Evolutionary conservation across 73 alveolate genomes (phyloP).

Genomic region (Symbiodinium pilosum): DNA sequence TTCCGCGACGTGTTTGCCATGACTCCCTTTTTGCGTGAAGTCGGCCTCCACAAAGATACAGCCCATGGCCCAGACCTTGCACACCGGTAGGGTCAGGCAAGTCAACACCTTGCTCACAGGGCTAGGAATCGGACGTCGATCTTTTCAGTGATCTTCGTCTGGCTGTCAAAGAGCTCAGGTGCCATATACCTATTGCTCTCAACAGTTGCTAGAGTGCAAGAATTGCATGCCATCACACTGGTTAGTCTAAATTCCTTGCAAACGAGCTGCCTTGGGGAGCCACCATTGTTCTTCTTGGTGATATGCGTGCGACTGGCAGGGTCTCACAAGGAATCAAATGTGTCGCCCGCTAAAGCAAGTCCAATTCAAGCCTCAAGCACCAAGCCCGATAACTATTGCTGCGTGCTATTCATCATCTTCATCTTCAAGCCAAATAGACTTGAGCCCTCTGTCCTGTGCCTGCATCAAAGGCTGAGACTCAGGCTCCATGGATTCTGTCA

Average conservation of each 20-base stretch:
- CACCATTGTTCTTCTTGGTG: constrained; percentile 94
- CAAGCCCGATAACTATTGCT: too few species aligned
- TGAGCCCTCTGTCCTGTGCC: too few species aligned
- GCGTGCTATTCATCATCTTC: too few species aligned
- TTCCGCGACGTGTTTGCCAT: too few species aligned
- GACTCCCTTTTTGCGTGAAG: too few species aligned
- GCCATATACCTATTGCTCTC: constrained; percentile 84
- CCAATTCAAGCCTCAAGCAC: too few species aligned
- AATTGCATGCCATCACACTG: neutral
- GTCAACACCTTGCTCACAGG: neutral
- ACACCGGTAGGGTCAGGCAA: too few species aligned
- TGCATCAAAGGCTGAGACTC: neutral
- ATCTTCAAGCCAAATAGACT: too few species aligned
- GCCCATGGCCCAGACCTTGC: constrained; percentile 93
- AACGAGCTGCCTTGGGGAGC: constrained; percentile 50
- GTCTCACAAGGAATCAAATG: too few species aligned
- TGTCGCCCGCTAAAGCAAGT: too few species aligned
- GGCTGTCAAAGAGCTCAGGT: constrained; percentile 79
- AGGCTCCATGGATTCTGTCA: constrained; percentile 82
- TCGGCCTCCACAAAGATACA: constrained; percentile 88
- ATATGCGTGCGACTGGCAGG: constrained; percentile 91
- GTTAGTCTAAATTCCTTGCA: neutral
- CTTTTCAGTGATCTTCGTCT: constrained; percentile 91
- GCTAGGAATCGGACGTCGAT: constrained; percentile 20
- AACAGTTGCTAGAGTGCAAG: neutral